Percentiles rank a stretch among this genome's conserved stretches.
These are phyloP conservation scores for Nidula niveotomentosa DNA, from an alignment of 1,284 basidiomycete species.

Conservation along the genomic window DNA sequence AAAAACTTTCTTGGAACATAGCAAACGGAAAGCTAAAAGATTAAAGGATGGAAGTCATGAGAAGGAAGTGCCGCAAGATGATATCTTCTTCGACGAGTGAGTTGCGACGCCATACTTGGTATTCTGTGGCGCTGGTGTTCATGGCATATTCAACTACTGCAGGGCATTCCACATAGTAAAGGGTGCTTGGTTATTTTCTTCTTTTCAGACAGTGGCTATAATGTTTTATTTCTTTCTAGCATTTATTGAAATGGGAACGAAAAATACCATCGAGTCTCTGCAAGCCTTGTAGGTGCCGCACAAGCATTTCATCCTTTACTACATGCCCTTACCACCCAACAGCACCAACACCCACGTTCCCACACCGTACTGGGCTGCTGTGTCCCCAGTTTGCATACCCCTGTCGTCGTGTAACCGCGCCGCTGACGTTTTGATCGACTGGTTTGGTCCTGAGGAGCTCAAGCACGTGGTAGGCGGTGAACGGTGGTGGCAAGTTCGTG, in stretches of 20 bases:
- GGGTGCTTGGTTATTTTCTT: constrained; percentile 17
- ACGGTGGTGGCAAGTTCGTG: constrained; percentile 86
- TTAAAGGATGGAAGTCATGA: constrained; percentile 30
- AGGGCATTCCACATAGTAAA: constrained; percentile 71
- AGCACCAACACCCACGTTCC: constrained; percentile 80
- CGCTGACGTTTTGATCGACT: constrained; percentile 73
- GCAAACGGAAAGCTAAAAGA: constrained; percentile 43
- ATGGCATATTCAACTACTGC: not conserved
- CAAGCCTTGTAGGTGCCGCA: constrained; percentile 48
- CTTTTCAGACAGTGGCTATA: too few relatives aligned
- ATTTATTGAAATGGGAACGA: constrained; percentile 59
- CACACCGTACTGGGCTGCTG: constrained; percentile 75
- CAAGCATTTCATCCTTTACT: not conserved
- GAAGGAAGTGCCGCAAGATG: constrained; percentile 47
- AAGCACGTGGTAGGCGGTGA: constrained; percentile 75
- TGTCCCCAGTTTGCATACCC: constrained; percentile 69
- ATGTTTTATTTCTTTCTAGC: constrained; percentile 21
- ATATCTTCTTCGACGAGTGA: constrained; percentile 64
- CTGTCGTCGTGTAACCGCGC: constrained; percentile 63
- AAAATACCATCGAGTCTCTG: constrained; percentile 61
- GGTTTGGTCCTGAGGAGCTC: constrained; percentile 75
- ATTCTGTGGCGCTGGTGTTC: not conserved
- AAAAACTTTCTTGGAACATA: constrained; percentile 63
- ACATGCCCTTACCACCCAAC: not conserved
- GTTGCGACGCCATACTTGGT: constrained; percentile 13